Evolutionary conservation across 371 early-diverging fungal genomes (phyloP), one percentile per base, ranked within the genome.

Genomic region (Blakeslea trispora): DNA sequence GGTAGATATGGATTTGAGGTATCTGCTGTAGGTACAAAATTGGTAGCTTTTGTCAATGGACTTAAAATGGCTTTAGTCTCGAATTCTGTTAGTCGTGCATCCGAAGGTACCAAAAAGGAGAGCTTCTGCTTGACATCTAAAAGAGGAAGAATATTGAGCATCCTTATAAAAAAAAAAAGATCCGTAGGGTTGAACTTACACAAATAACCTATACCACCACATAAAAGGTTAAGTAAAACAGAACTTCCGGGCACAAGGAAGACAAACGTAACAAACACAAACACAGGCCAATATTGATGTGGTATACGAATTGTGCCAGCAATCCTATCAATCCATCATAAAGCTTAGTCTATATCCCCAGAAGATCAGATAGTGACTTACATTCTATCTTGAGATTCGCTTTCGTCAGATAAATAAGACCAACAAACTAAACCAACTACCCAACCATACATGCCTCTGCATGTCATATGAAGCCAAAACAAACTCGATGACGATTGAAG

Each of bases 221-320:
- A 37, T 8, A 23, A 21, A 24, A 62, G 15, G 21, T 69, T 66
- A 1, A 69, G 39, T 40, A 69, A 50, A 24, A 62, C 28, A 2
- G 63, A 63, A 15, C 54, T 37, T 17, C 42, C 66, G 46, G 66
- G 66, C 5, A 55, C 63, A 21, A 69, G 51, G 17, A 69, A 43
- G 2, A 65, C 55, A 32, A 66, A 69, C 22, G 66, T 62, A 6
- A 56, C 23, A 14, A 69, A 54, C 9, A 59, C 59, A 3, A 69
- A 35, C 7, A 48, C 37, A 17, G 70, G 70, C 63, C 66, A 55
- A 41, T 31, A 44, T 17, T 55, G 50, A 10, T 59, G 59, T 11
- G 70, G 62, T 9, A 69, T 50, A n/a, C 63, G 66, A 46, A 69
- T 55, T n/a, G 60, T 51, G 35, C 70, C 70, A 31, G 57, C 56